Percentiles rank a stretch among this genome's conserved stretches.
These are phyloP conservation scores for Eustoma russellianum DNA, from an alignment of 257 asterid genomes.

Conservation along the genomic window DNA sequence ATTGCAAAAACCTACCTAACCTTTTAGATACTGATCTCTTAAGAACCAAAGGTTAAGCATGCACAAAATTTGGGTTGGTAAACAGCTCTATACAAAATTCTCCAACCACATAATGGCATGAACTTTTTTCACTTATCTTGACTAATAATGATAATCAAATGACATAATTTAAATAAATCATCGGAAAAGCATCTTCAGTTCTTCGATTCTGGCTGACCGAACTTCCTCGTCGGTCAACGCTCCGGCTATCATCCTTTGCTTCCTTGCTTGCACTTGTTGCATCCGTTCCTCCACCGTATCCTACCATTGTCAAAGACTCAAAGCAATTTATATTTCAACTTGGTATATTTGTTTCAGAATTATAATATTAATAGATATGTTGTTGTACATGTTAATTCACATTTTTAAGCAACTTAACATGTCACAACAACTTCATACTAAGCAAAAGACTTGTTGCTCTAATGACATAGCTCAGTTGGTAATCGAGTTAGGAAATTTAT, in stretches of 20 bases:
- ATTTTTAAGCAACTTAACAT: no score
- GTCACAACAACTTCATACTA: no score
- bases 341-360: neutral
- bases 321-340: neutral
- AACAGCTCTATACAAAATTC: neutral
- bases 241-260: constrained; percentile 73
- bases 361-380: no score
- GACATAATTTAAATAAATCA: constrained; percentile 10
- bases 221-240: constrained; percentile 79
- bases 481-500: no score
- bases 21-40: no score
- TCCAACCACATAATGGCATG: neutral
- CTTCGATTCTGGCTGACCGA: constrained; percentile 61
- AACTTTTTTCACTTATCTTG: neutral
- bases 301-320: constrained; percentile 23
- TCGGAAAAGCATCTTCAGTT: constrained; percentile 73
- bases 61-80: no score
- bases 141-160: neutral
- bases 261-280: constrained; percentile 73
- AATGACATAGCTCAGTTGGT: no score
- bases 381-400: no score
- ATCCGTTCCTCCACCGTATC: constrained; percentile 65
- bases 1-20: no score
- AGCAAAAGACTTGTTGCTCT: no score
- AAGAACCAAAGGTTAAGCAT: no score